phyloP scores from a whole-genome alignment of 179 eudicot genomes.

The Patellifolia procumbens region DNA sequence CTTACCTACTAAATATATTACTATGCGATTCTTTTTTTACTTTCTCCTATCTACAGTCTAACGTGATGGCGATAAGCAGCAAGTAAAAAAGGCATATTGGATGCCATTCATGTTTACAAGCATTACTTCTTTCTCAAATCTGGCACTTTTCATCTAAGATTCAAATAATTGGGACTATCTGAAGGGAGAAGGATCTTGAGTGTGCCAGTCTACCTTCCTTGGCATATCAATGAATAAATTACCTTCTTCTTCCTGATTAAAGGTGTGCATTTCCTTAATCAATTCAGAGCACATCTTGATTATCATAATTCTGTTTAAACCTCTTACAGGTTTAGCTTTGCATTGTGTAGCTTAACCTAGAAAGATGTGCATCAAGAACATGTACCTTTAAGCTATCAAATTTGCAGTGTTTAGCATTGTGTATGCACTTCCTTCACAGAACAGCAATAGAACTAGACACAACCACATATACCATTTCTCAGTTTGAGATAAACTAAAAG shows the following conservation, averaged over 20 bases:
- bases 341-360: neutral
- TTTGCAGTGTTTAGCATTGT: neutral
- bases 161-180: neutral
- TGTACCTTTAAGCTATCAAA: neutral
- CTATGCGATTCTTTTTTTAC: neutral
- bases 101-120: neutral
- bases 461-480: neutral
- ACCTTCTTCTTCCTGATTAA: neutral
- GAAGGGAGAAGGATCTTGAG: too few species aligned
- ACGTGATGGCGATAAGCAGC: neutral
- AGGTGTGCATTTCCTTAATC: neutral
- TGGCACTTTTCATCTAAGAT: neutral
- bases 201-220: neutral
- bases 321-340: neutral
- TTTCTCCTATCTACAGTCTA: too few species aligned
- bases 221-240: neutral
- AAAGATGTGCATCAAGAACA: neutral
- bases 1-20: neutral
- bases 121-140: neutral
- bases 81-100: neutral
- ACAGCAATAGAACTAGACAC: neutral
- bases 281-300: neutral
- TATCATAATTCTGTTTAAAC: neutral
- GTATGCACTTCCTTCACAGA: neutral
- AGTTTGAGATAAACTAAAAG: neutral